Base-by-base conservation (phyloP, 2,329 filamentous ascomycete species). In the Fusarium cyanostomum region DNA sequence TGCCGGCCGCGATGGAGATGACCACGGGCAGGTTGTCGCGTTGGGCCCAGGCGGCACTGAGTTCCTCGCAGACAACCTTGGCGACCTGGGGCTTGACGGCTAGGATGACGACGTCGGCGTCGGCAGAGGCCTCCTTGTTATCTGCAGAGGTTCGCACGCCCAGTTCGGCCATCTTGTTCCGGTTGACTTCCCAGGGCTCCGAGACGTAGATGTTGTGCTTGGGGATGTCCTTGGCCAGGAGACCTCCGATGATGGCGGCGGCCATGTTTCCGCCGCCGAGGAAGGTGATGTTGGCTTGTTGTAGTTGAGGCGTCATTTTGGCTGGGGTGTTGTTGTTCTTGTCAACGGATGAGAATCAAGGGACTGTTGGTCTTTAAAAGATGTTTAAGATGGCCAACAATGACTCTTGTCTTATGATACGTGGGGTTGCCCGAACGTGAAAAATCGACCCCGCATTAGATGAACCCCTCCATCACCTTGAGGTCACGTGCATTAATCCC, bases 101-200 rank as follows among this genome's bases (percentile, higher is more conserved):
- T 33, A 84, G 73, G 64, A 84, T 78, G 55, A 83, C 72, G 6
- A 84, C 73, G 55, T 82, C 79, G 11, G 81, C 80, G 39, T 76
- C 76, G 1, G 62, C 45, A 4, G 78, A 74, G 10, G 80, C 81
- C 54, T 82, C 81, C 63, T 72, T 70, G 70, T 82, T 83, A 64
- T 78, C 79, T 2, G 75, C 75, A 5, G 80, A 82, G 51, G 80
- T 81, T 62, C 72, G 74, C 49, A 83, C 81, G 49, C 81, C 81
- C 6, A 77, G 67, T 2, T 75, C 76, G 30, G 72, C 75, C 72
- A 83, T 80, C 76, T 83, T 83, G 49, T 76, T 71, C 53, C 81
- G 79, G 77, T 83, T 84, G 53, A 82, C 81, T 5, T 83, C 81
- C 80, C 81, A 83, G 2, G 81, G 81, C 73, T 83, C 81, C 4